Base-by-base conservation (phyloP, 371 early-diverging fungal genomes). In the Mortierella sp. region DNA sequence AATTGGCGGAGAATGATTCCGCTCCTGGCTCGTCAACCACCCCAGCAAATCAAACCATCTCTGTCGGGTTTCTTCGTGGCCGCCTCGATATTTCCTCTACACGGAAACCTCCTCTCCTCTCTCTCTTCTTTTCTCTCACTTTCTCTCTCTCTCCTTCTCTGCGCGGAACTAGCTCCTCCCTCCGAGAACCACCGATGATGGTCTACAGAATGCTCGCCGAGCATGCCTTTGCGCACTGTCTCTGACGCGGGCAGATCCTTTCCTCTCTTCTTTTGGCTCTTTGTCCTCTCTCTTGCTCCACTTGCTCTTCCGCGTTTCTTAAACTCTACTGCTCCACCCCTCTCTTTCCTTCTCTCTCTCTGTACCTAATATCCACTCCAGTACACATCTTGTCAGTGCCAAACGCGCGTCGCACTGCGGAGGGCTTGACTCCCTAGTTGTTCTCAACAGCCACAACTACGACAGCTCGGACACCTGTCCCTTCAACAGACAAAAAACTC, bases 101-200 rank as follows among this genome's bases (percentile, higher is more conserved):
- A 21, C 57, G 29, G 26, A 56, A 25, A 56, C 57, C 4, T 14
- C 57, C n/a, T n/a, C n/a, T n/a, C n/a, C n/a, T n/a, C n/a, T n/a
- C n/a, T n/a, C n/a, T n/a, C n/a, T n/a, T n/a, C n/a, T n/a, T n/a
- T n/a, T n/a, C n/a, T n/a, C n/a, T n/a, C n/a, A n/a, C n/a, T n/a
- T n/a, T n/a, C n/a, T n/a, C n/a, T n/a, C n/a, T n/a, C n/a, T n/a
- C n/a, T n/a, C n/a, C n/a, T 30, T 21, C 37, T 28, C 28, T 25
- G 14, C 21, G 23, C n/a, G 57, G n/a, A 9, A 14, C 18, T 15
- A 4, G 23, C 6, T 5, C 15, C 7, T 57, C 57, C 11, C 53
- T 53, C 53, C 53, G 53, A 53, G 53, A 53, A 53, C 21, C 18
- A 53, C 53, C 53, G 53, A 53, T 26, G 12, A 12, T 4, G 26